Conservation (phyloP, 306 rosid species). For the Pterocarpus santalinus region DNA sequence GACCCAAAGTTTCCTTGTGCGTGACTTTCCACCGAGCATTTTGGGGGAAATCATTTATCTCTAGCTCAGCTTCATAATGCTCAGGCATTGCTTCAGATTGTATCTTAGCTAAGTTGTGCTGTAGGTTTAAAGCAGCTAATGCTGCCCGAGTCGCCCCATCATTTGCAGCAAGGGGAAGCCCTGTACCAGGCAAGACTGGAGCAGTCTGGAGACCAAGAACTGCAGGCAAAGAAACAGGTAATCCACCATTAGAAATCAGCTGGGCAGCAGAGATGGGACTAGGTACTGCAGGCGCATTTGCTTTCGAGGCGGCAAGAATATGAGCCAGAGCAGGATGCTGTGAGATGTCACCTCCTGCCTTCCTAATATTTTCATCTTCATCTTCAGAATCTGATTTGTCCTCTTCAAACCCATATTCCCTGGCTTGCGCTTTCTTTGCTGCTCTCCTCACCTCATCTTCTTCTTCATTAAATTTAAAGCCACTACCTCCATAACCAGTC, state of each 20-base stretch:
- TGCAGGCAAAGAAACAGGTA: slow-evolving; percentile 71
- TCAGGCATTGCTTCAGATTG: slow-evolving; percentile 90
- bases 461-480: slow-evolving; percentile 93
- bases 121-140: slow-evolving; percentile 90
- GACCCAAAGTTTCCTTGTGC: slow-evolving; percentile 95
- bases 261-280: slow-evolving; percentile 67
- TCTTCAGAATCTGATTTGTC: slow-evolving; percentile 97
- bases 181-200: slow-evolving; percentile 63
- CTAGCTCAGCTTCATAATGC: slow-evolving; percentile 93
- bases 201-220: slow-evolving; percentile 70
- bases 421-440: slow-evolving; percentile 98
- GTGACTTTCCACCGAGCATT: slow-evolving; percentile 98
- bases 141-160: slow-evolving; percentile 91
- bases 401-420: slow-evolving; percentile 95
- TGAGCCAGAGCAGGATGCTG: slow-evolving; percentile 92
- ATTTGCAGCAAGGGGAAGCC: slow-evolving; percentile 61
- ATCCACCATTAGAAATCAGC: slow-evolving; percentile 69
- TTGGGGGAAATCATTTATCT: slow-evolving; percentile 97
- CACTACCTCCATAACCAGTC: slow-evolving; percentile 98
- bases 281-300: slow-evolving; percentile 55
- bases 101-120: slow-evolving; percentile 86
- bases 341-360: slow-evolving; percentile 84
- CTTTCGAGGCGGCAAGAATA: slow-evolving; percentile 81
- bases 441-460: slow-evolving; percentile 97
- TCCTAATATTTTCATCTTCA: slow-evolving; percentile 88